Evolutionary conservation across 2,329 filamentous ascomycete species (phyloP).

Genomic region (Exophiala phaeomuriformis): DNA sequence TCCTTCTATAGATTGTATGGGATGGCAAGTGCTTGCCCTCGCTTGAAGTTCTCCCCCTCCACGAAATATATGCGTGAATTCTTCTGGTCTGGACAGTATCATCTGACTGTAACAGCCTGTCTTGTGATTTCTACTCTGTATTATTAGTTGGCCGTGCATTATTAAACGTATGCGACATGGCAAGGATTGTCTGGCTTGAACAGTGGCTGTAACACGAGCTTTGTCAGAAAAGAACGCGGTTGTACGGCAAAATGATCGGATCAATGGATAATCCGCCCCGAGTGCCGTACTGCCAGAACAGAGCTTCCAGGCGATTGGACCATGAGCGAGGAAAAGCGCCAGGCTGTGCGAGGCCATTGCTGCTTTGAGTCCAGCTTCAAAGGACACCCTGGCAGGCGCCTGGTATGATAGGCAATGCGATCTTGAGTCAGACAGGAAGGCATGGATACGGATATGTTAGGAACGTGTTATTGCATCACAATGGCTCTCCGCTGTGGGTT

Average conservation of each 20-base stretch:
- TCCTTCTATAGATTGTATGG: too few relatives aligned
- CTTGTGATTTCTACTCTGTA: too few relatives aligned
- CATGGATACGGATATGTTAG: not conserved
- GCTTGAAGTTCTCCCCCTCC: not conserved
- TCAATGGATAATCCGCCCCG: constrained; percentile 15
- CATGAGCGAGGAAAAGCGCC: not conserved
- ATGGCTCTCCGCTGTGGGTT: not conserved
- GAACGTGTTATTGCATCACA: not conserved
- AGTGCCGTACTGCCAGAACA: constrained; percentile 12
- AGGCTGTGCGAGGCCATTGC: not conserved
- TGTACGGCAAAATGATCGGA: constrained; percentile 10
- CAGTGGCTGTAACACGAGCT: not conserved
- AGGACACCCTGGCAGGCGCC: not conserved
- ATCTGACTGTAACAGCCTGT: too few relatives aligned
- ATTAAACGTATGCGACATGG: not conserved
- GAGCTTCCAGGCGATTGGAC: constrained; percentile 14
- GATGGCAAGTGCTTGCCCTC: not conserved
- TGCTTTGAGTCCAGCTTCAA: constrained; percentile 7
- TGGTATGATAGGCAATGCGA: constrained; percentile 17
- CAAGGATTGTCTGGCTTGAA: not conserved
- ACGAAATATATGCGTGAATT: not conserved
- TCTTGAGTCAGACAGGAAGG: constrained; percentile 10
- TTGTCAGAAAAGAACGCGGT: constrained; percentile 9
- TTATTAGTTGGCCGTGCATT: too few relatives aligned
- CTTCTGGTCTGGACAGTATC: too few relatives aligned